phyloP scores from a whole-genome alignment of 2,329 filamentous ascomycete species.

The Beauveria asiatica region DNA sequence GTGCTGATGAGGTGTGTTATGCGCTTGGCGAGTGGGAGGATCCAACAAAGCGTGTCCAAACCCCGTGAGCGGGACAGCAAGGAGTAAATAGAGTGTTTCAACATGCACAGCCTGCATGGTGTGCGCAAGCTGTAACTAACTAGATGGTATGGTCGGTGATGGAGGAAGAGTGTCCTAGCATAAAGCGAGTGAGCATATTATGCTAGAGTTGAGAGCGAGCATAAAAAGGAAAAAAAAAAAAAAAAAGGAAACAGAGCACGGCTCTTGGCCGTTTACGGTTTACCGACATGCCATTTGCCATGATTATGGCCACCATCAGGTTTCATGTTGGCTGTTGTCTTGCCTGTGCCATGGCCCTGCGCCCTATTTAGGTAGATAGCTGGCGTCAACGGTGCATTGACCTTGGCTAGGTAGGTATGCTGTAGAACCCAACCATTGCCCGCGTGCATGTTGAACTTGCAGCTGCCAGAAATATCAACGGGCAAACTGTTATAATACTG shows the following conservation, averaged over 20 bases:
- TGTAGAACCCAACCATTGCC: background rate
- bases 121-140: background rate
- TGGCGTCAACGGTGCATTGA: background rate
- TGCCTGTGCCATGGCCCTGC: background rate
- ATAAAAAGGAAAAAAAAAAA: background rate
- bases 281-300: background rate
- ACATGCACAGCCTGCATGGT: constrained; percentile 2
- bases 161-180: background rate
- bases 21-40: background rate
- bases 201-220: background rate
- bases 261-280: background rate
- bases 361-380: background rate
- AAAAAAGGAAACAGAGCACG: background rate
- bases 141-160: background rate
- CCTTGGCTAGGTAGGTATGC: background rate
- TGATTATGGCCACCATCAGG: background rate
- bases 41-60: background rate
- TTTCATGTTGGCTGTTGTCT: background rate
- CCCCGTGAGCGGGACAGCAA: background rate
- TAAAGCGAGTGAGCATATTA: background rate
- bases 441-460: no score
- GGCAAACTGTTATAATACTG: background rate
- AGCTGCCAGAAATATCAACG: no score
- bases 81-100: constrained; percentile 5
- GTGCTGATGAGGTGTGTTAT: background rate